Conservation (phyloP, 306 rosid species). For the Vigna unguiculata region DNA sequence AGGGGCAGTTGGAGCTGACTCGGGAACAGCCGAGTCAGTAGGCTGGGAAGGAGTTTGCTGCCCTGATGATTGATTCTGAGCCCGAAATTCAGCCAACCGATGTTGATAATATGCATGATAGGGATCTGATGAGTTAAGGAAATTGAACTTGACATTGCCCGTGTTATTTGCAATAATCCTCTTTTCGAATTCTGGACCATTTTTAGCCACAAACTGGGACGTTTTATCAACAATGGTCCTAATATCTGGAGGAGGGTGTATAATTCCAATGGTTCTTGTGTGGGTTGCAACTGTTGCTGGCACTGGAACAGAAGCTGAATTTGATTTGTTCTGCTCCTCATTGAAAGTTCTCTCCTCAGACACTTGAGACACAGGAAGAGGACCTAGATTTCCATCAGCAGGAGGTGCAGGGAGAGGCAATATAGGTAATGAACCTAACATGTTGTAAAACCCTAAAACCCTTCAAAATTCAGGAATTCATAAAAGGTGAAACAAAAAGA, state of each 20-base stretch:
- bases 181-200: slow-evolving; percentile 90
- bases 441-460: slow-evolving; percentile 38
- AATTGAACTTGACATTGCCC: slow-evolving; percentile 83
- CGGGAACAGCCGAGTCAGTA: slow-evolving; percentile 58
- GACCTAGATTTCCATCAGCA: slow-evolving; percentile 70
- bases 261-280: slow-evolving; percentile 91
- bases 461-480: slow-evolving; percentile 16
- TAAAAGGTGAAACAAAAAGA: slow-evolving; percentile 21
- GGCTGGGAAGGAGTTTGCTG: slow-evolving; percentile 53
- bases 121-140: slow-evolving; percentile 73
- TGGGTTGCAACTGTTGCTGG: slow-evolving; percentile 73
- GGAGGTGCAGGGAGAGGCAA: slow-evolving; percentile 95
- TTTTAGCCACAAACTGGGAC: slow-evolving; percentile 84
- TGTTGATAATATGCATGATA: slow-evolving; percentile 96
- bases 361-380: slow-evolving; percentile 66
- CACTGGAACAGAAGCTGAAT: slow-evolving; percentile 44
- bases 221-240: slow-evolving; percentile 94
- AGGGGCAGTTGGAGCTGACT: slow-evolving; percentile 47
- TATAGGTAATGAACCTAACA: slow-evolving; percentile 79
- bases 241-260: slow-evolving; percentile 90
- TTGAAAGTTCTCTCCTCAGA: slow-evolving; percentile 43
- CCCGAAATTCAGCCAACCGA: slow-evolving; percentile 79
- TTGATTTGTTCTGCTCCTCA: slow-evolving; percentile 55
- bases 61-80: slow-evolving; percentile 70
- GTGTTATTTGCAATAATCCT: slow-evolving; percentile 85